Conservation (phyloP, 1,139 yeast genomes). For the Spathaspora sp. region DNA sequence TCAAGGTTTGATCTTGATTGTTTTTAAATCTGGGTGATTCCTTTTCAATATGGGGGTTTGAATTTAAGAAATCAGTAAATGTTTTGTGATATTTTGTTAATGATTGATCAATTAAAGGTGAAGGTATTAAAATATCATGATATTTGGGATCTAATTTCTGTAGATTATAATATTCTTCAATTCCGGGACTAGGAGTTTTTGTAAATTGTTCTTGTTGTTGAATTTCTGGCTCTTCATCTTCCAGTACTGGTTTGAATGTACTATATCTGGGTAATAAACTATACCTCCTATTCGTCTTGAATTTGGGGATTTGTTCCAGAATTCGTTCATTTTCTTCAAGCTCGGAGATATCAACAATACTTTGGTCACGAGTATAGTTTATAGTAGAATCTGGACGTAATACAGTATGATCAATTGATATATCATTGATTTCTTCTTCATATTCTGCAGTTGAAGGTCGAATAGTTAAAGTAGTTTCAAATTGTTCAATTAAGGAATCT, state of each 20-base stretch:
- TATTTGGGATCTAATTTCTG: constrained; percentile 21
- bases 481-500: constrained; percentile 47
- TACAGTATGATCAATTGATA: constrained; percentile 46
- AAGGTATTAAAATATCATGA: constrained; percentile 30
- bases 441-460: constrained; percentile 42
- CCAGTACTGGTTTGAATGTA: constrained; percentile 13
- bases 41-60: constrained; percentile 54
- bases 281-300: constrained; percentile 31
- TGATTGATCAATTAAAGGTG: constrained; percentile 33
- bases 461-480: constrained; percentile 48
- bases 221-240: not conserved
- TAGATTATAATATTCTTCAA: constrained; percentile 15
- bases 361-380: constrained; percentile 30
- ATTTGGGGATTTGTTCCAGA: constrained; percentile 39
- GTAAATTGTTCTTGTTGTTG: constrained; percentile 5
- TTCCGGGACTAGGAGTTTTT: constrained; percentile 16
- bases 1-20: constrained; percentile 49
- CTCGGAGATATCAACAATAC: constrained; percentile 35
- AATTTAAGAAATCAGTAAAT: constrained; percentile 48
- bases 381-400: constrained; percentile 28
- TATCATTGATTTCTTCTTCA: constrained; percentile 29
- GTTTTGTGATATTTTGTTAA: constrained; percentile 41
- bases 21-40: constrained; percentile 49
- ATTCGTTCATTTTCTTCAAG: constrained; percentile 32
- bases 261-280: constrained; percentile 31